A percentile compares a stretch with the other conserved stretches of the same genome.
Conservation (phyloP, 2,329 filamentous ascomycete genomes). For the Grosmannia clavigera region DNA sequence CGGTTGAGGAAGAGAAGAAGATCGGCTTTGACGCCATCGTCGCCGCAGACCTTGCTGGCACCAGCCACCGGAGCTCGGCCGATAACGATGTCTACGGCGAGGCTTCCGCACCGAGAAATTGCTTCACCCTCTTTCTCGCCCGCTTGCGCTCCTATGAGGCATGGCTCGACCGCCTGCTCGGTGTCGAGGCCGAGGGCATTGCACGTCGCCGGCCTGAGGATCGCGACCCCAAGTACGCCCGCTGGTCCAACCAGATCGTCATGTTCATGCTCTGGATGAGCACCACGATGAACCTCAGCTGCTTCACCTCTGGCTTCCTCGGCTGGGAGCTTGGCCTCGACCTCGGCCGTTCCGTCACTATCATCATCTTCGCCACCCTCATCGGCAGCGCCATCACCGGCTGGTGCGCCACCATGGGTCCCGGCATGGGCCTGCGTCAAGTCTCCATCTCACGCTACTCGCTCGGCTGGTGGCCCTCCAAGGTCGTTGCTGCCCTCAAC, state of each 20-base stretch:
- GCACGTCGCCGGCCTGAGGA: slow-evolving; percentile 32
- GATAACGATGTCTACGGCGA: not conserved
- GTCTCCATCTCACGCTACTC: slow-evolving; percentile 36
- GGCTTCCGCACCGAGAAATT: slow-evolving; percentile 5
- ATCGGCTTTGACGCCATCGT: slow-evolving; percentile 6
- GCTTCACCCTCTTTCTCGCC: slow-evolving; percentile 19
- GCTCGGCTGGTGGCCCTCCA: slow-evolving; percentile 38
- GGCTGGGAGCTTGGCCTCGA: slow-evolving; percentile 35
- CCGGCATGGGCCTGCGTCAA: slow-evolving; percentile 36
- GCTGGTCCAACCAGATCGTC: slow-evolving; percentile 27
- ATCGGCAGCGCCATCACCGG: slow-evolving; percentile 30
- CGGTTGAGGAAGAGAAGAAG: slow-evolving; percentile 11
- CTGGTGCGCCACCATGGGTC: slow-evolving; percentile 37
- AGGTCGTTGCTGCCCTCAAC: slow-evolving; percentile 37
- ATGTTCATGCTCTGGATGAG: slow-evolving; percentile 42
- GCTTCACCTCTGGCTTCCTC: slow-evolving; percentile 38
- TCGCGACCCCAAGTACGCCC: slow-evolving; percentile 21
- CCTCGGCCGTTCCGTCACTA: slow-evolving; percentile 28
- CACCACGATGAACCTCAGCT: slow-evolving; percentile 37
- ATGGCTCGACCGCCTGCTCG: slow-evolving; percentile 31
- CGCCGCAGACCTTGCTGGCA: not conserved
- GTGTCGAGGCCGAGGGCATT: slow-evolving; percentile 35
- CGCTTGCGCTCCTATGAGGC: slow-evolving; percentile 28
- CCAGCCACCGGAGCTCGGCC: not conserved
- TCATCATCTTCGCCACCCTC: slow-evolving; percentile 33